phyloP scores from a whole-genome alignment of 495 filamentous ascomycete genomes.

The Podospora tetraspora region DNA sequence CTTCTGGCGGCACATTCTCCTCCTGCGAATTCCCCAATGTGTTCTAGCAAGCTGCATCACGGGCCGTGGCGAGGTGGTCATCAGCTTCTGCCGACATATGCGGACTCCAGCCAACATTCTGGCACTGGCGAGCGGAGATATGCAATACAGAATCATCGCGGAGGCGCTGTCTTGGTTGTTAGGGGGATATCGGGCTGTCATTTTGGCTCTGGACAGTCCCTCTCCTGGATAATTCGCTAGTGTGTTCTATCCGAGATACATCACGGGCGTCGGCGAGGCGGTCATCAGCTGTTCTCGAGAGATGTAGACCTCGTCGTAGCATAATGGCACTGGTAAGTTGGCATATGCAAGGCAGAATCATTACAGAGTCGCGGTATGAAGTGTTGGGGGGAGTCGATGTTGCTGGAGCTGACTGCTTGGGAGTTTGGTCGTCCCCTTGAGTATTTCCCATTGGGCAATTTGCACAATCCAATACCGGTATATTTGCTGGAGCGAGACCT shows the following conservation, averaged over 20 bases:
- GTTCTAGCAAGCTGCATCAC: no score
- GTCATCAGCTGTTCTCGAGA: background rate
- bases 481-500: no score
- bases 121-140: no score
- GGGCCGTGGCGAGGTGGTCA: no score
- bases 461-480: no score
- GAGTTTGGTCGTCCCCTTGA: background rate
- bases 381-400: background rate
- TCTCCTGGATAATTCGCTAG: background rate
- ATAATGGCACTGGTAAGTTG: background rate
- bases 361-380: background rate
- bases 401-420: background rate
- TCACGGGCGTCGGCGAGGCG: background rate
- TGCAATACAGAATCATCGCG: no score
- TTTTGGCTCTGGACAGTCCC: background rate
- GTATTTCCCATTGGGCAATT: no score
- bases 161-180: no score
- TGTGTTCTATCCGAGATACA: background rate
- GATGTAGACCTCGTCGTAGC: background rate
- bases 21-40: no score
- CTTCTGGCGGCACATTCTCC: no score
- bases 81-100: no score
- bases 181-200: background rate
- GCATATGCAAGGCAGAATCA: background rate
- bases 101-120: no score